Conservation (phyloP, 108 stramenopile genomes). For the Fragilariopsis cylindrus region DNA sequence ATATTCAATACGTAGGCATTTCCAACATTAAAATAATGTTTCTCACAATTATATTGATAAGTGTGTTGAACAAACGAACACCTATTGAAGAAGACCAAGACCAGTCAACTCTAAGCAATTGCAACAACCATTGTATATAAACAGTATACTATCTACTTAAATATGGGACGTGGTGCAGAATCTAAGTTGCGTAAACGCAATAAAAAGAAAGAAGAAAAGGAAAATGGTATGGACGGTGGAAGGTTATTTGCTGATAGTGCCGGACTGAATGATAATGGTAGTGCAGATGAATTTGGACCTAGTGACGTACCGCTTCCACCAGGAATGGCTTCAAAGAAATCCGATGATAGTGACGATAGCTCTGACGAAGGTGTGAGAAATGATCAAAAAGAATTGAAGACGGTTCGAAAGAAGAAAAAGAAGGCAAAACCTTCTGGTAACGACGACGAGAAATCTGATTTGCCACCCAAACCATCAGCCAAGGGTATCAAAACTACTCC, state of each 20-base stretch:
- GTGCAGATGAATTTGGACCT: conserved; percentile 24
- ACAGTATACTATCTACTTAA: background rate
- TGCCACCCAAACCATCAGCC: conserved; percentile 25
- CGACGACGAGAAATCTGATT: conserved; percentile 9
- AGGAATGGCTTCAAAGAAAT: conserved; percentile 25
- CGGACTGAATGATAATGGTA: conserved; percentile 19
- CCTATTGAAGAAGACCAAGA: no score
- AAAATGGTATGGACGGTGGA: conserved; percentile 37
- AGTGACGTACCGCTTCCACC: conserved; percentile 47
- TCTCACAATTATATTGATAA: no score
- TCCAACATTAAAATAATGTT: no score
- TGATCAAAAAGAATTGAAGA: conserved; percentile 19
- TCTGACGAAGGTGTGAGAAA: conserved; percentile 42
- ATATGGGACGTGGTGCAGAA: conserved; percentile 78
- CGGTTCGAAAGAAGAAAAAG: conserved; percentile 39
- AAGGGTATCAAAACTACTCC: conserved; percentile 81
- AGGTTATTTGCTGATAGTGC: conserved; percentile 42
- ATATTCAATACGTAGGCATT: no score
- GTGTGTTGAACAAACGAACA: no score
- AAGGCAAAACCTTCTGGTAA: conserved; percentile 33
- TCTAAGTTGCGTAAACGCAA: conserved; percentile 69
- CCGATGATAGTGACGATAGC: conserved; percentile 37
- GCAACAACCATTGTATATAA: no score
- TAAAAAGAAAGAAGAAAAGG: conserved; percentile 58
- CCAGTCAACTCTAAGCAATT: no score